Percentiles rank a stretch among this genome's conserved stretches.
Conservation (phyloP, 1,139 yeast species). For the Yamadazyma kanchanaburiensis region DNA sequence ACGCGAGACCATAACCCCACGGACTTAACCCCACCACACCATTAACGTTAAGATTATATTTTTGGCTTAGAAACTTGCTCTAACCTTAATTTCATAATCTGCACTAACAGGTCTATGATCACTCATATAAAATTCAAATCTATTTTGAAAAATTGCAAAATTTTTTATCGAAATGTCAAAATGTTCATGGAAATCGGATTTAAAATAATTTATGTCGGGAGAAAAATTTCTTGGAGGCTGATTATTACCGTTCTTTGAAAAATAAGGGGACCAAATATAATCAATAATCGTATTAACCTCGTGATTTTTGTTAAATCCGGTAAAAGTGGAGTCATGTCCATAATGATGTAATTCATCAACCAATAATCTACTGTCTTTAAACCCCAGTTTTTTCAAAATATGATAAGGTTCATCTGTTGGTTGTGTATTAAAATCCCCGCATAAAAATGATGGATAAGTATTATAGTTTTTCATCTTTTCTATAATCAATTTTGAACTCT, state of each 20-base stretch:
- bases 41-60: no score
- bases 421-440: slow-evolving; percentile 56
- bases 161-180: slow-evolving; percentile 21
- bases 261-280: slow-evolving; percentile 45
- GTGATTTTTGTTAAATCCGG: slow-evolving; percentile 45
- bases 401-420: slow-evolving; percentile 50
- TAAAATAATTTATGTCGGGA: slow-evolving; percentile 8
- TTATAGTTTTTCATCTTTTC: slow-evolving; percentile 37
- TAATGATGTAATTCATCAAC: slow-evolving; percentile 26
- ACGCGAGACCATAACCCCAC: no score
- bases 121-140: slow-evolving; percentile 41
- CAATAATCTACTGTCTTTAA: slow-evolving; percentile 30
- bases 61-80: neutral
- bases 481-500: slow-evolving; percentile 46
- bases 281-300: slow-evolving; percentile 31
- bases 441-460: slow-evolving; percentile 37
- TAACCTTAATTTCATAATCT: slow-evolving; percentile 13
- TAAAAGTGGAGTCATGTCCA: slow-evolving; percentile 46
- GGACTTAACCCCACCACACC: no score
- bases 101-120: slow-evolving; percentile 56
- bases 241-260: slow-evolving; percentile 22
- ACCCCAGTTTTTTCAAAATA: slow-evolving; percentile 30
- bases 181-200: slow-evolving; percentile 11
- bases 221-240: slow-evolving; percentile 4
- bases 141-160: slow-evolving; percentile 46